These are phyloP conservation scores for Suillus hirtellus DNA, from an alignment of 768 basidiomycete genomes.

Conservation along the genomic window DNA sequence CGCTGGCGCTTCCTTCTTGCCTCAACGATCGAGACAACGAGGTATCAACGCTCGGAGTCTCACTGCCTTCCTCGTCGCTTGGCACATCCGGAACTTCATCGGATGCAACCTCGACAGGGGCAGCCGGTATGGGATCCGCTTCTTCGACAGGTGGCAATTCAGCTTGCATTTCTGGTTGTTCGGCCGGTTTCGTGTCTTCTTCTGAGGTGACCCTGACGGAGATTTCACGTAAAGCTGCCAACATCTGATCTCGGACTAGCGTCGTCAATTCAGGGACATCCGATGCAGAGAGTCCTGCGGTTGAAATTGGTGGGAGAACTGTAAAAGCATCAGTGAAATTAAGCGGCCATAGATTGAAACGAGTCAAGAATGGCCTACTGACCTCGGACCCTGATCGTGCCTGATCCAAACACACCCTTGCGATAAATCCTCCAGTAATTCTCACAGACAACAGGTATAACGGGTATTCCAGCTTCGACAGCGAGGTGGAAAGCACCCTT, in stretches of 20 bases:
- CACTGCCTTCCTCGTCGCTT: slow-evolving; percentile 27
- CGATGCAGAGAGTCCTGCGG: slow-evolving; percentile 62
- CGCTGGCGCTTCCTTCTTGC: slow-evolving; percentile 59
- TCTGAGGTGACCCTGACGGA: slow-evolving; percentile 51
- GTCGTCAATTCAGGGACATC: slow-evolving; percentile 71
- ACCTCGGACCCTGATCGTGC: slow-evolving; percentile 80
- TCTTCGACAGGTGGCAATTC: slow-evolving; percentile 18
- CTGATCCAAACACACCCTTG: slow-evolving; percentile 71
- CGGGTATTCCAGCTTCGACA: slow-evolving; percentile 84
- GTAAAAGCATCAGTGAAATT: slow-evolving; percentile 16
- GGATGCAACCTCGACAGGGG: slow-evolving; percentile 34
- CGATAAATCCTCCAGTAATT: slow-evolving; percentile 91
- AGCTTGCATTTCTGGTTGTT: slow-evolving; percentile 24
- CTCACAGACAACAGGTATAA: slow-evolving; percentile 89
- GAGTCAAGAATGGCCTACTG: slow-evolving; percentile 13
- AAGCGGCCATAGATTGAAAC: slow-evolving; percentile 7
- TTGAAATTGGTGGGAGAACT: slow-evolving; percentile 92
- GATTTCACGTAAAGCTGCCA: slow-evolving; percentile 73
- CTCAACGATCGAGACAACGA: slow-evolving; percentile 35
- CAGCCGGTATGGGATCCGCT: slow-evolving; percentile 2
- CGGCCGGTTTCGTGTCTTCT: slow-evolving; percentile 17
- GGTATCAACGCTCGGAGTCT: slow-evolving; percentile 25
- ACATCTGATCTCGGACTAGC: slow-evolving; percentile 78
- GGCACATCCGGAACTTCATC: slow-evolving; percentile 24
- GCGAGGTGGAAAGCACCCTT: slow-evolving; percentile 99